These are phyloP conservation scores for Trametes maxima DNA, from an alignment of 768 basidiomycete genomes.

Conservation along the genomic window DNA sequence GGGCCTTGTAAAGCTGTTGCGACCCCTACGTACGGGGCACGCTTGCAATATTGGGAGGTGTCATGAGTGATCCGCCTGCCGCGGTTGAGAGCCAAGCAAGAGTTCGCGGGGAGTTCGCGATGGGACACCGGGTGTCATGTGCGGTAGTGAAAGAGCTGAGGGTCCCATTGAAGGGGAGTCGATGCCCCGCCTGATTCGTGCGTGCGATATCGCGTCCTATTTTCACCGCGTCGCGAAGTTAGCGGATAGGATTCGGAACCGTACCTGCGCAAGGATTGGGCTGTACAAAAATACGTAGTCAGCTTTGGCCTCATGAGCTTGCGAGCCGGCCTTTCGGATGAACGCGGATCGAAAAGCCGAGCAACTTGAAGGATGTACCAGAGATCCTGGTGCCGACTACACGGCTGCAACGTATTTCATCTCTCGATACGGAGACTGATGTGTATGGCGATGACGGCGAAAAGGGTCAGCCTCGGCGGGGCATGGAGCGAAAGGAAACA, in stretches of 20 bases:
- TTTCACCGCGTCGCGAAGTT: not conserved
- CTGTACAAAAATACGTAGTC: not conserved
- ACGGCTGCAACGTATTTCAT: too few relatives aligned
- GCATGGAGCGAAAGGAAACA: too few relatives aligned
- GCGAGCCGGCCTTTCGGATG: not conserved
- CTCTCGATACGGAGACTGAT: too few relatives aligned
- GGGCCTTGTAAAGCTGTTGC: not conserved
- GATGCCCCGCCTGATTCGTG: not conserved
- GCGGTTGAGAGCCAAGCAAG: not conserved
- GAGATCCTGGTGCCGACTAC: not conserved
- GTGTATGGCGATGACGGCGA: too few relatives aligned
- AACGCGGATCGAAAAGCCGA: not conserved
- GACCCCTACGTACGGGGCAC: not conserved
- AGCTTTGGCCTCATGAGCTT: not conserved
- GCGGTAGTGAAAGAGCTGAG: not conserved
- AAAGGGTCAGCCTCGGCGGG: too few relatives aligned
- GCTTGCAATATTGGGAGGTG: not conserved
- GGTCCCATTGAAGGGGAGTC: not conserved
- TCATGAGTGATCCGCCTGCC: not conserved
- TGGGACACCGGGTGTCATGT: conserved; percentile 3
- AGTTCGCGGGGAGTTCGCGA: not conserved
- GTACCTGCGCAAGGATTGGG: not conserved
- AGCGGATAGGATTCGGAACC: not conserved
- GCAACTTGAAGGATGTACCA: not conserved
- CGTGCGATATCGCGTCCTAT: not conserved